These are phyloP conservation scores for Heterobasidion parviporum DNA, from an alignment of 1,284 basidiomycete species.

Conservation along the genomic window DNA sequence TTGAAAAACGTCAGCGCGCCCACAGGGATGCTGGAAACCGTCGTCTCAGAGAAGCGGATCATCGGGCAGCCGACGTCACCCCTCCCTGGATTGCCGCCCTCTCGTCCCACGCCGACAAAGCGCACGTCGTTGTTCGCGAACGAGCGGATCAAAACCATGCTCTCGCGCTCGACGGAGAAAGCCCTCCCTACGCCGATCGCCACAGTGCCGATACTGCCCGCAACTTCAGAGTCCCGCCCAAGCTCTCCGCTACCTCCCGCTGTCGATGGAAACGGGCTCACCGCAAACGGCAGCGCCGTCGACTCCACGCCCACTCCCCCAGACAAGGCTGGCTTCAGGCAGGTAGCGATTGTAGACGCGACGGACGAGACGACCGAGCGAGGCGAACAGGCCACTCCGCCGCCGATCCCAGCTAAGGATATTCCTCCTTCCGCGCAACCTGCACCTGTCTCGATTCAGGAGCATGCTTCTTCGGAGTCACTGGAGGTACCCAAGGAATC, in stretches of 20 bases:
- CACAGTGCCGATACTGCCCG: not conserved
- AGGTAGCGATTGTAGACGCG: not conserved
- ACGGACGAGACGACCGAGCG: not conserved
- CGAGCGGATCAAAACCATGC: conserved; percentile 21
- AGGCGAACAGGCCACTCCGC: not conserved
- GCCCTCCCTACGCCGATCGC: not conserved
- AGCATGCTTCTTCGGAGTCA: too few species aligned
- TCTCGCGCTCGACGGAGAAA: conserved; percentile 13
- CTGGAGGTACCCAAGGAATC: not conserved
- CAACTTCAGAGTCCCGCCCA: not conserved
- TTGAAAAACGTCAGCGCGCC: conserved; percentile 64
- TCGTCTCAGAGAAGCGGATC: conserved; percentile 68
- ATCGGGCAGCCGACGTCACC: conserved; percentile 20
- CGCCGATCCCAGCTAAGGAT: not conserved
- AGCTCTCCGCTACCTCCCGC: not conserved
- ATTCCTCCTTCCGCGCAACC: not conserved
- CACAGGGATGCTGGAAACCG: conserved; percentile 71
- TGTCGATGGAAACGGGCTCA: not conserved
- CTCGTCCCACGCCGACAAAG: conserved; percentile 1
- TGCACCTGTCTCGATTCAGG: not conserved
- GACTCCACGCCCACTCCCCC: not conserved
- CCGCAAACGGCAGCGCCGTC: not conserved
- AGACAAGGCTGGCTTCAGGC: not conserved
- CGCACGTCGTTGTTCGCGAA: conserved; percentile 10
- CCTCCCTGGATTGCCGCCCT: conserved; percentile 3